Evolutionary conservation across 305 asterid genomes (phyloP), one percentile per base, ranked within the genome.

Genomic region (Fraxinus albicans): DNA sequence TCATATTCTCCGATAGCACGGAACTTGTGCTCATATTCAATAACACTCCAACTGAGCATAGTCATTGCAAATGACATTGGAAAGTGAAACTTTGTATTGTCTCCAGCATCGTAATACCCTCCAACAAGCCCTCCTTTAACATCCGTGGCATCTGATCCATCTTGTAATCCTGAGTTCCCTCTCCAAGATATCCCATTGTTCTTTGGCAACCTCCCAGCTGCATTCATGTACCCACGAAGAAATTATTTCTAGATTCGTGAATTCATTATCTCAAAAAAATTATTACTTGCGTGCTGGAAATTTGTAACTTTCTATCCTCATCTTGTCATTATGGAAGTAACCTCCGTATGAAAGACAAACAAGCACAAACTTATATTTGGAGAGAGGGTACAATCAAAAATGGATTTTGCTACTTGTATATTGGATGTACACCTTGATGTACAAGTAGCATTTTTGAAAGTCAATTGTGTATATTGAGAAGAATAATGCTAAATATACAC

Each of bases 41-140:
- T 92, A 38, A 88, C 93, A 75, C 98, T 95, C 99, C 98, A 94
- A 67, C 99, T 95, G 31, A 95, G 80, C 97, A 94, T 94, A 0
- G 99, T 93, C 96, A 95, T 91, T 0, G 99, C 98, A 81, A 93
- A 95, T 23, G 99, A 85, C 97, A 94, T 92, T 0, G 99, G 99
- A 35, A 90, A 95, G 82, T 95, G 92, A 80, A 89, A 95, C 85
- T 95, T 94, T 3, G 82, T 83, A 53, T 93, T 95, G 79, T 93
- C 97, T 27, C 99, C 98, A 0, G 97, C 95, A 21, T 95, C 99
- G n/a, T 95, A 94, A 40, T 94, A 95, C 10, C 98, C 98, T 80
- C 99, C 99, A 4, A 93, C 92, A 4, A 95, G 70, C 6, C 99
- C 99, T 23, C 92, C 95, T 85, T 90, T 90, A 3, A 91, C 77